These are phyloP conservation scores for Pleurotus tuber-regium DNA, from an alignment of 768 basidiomycete genomes.

Conservation along the genomic window DNA sequence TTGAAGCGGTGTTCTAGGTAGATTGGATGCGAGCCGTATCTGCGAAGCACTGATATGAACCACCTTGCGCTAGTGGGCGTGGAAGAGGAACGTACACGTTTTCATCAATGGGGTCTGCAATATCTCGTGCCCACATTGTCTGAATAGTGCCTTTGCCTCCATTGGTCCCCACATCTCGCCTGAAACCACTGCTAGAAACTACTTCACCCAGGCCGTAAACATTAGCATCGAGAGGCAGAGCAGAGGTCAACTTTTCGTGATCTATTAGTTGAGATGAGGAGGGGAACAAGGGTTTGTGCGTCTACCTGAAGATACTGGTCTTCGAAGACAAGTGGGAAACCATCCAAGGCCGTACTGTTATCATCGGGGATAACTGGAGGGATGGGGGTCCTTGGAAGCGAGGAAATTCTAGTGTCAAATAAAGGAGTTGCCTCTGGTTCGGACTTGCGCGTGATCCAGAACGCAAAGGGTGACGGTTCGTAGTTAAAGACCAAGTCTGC, in stretches of 20 bases:
- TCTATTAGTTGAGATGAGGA: neutral
- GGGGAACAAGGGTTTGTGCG: neutral
- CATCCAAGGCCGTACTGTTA: constrained; percentile 54
- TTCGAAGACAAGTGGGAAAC: constrained; percentile 73
- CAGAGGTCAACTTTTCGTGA: constrained; percentile 50
- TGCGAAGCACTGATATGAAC: too few species aligned
- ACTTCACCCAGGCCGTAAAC: constrained; percentile 81
- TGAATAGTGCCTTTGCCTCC: constrained; percentile 56
- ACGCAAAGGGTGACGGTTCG: constrained; percentile 63
- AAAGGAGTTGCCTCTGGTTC: constrained; percentile 51
- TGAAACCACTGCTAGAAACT: constrained; percentile 64
- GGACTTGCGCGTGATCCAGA: constrained; percentile 75
- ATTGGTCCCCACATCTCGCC: constrained; percentile 53
- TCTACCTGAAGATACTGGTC: constrained; percentile 73
- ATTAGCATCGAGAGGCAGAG: constrained; percentile 64
- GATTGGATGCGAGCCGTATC: constrained; percentile 72
- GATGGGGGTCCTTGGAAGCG: constrained; percentile 59
- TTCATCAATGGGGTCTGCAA: constrained; percentile 59
- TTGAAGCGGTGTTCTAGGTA: constrained; percentile 76
- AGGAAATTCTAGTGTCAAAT: constrained; percentile 67
- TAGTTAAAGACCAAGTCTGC: constrained; percentile 75
- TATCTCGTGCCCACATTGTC: constrained; percentile 66
- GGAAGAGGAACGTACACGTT: constrained; percentile 49
- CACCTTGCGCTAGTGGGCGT: too few species aligned
- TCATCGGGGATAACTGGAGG: constrained; percentile 51